These are phyloP conservation scores for Nosema muscidifuracis DNA, from an alignment of 371 early-diverging fungal genomes.

Conservation along the genomic window DNA sequence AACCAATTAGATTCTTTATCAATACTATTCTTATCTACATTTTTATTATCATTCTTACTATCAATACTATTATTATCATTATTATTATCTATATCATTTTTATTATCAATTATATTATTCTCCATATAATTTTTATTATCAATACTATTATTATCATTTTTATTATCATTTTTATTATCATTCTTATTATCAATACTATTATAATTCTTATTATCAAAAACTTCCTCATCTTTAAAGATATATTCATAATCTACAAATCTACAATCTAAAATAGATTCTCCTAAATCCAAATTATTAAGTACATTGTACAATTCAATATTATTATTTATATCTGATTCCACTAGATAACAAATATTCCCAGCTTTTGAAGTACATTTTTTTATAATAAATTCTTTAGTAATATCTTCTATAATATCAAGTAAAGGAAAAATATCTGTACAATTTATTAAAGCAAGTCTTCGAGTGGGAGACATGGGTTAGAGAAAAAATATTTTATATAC, in stretches of 20 bases:
- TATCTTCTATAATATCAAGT: not conserved
- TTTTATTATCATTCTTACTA: too few relatives aligned
- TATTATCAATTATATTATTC: not conserved
- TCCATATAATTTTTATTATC: not conserved
- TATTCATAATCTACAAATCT: not conserved
- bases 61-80: too few relatives aligned
- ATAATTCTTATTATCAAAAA: not conserved
- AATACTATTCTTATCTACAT: too few relatives aligned
- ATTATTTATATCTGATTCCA: not conserved
- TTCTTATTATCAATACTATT: not conserved
- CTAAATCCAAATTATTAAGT: not conserved
- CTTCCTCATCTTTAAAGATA: not conserved
- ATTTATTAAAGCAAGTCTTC: not conserved
- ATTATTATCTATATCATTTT: too few relatives aligned
- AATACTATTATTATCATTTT: not conserved
- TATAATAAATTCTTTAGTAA: not conserved
- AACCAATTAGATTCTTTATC: not conserved
- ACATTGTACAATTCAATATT: not conserved
- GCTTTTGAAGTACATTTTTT: not conserved
- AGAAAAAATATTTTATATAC: too few relatives aligned
- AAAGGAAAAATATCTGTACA: not conserved
- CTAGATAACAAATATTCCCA: not conserved
- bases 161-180: not conserved
- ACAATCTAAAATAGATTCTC: not conserved
- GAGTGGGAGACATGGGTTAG: not conserved